These are phyloP conservation scores for Hepatocystis sp. DNA, from an alignment of 169 alveolate species.

Conservation along the genomic window DNA sequence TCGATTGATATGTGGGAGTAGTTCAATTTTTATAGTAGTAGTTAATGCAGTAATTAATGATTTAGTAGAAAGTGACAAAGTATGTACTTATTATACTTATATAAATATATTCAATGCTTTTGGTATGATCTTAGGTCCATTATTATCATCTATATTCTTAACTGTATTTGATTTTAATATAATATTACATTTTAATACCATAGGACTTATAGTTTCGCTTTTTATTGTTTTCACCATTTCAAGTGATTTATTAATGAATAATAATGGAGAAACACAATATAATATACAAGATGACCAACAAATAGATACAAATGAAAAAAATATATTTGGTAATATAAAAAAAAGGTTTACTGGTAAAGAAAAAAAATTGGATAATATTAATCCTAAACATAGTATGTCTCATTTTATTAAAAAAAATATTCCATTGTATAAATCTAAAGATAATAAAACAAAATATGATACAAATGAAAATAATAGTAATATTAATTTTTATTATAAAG, in stretches of 20 bases:
- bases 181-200: conserved; percentile 60
- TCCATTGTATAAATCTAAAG: no score
- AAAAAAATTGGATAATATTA: no score
- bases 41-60: conserved; percentile 73
- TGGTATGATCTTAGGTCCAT: conserved; percentile 69
- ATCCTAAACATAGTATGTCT: no score
- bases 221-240: conserved; percentile 51
- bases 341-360: no score
- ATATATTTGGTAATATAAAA: no score
- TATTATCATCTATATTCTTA: conserved; percentile 68
- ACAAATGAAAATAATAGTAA: no score
- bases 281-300: no score
- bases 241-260: conserved; percentile 32
- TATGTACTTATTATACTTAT: conserved; percentile 66
- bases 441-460: no score
- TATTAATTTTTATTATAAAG: no score
- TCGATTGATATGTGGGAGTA: conserved; percentile 74
- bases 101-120: conserved; percentile 73
- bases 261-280: no score
- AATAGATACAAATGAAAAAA: no score
- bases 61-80: conserved; percentile 44
- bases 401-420: no score
- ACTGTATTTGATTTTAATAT: conserved; percentile 55
- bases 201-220: conserved; percentile 56
- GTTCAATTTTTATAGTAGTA: conserved; percentile 72